Evolutionary conservation across 768 basidiomycete genomes (phyloP), one percentile per base, ranked within the genome.

Genomic region (Boletales sp.): DNA sequence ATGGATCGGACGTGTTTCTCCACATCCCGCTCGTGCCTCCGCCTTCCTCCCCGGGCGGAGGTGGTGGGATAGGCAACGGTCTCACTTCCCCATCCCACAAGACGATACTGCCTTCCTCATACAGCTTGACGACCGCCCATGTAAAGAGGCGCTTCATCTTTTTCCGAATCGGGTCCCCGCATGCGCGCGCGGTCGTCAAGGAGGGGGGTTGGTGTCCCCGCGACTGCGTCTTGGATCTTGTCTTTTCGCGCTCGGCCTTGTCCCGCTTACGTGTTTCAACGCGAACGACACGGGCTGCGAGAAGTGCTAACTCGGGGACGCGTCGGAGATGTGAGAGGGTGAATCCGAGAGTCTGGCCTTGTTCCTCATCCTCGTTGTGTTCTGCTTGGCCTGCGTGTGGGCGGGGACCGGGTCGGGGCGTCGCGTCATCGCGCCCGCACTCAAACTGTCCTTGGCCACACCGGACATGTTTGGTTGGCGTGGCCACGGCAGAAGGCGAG

Each of bases 241-340:
- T 37, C 36, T 37, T 37, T 14, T 63, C 75, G 29, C 69, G 68
- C 46, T 76, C 77, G 18, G 76, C 79, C 39, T 76, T 75, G 13
- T 69, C 65, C n/a, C 80, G 74, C 13, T 81, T 75, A 53, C 77
- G 79, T 4, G 68, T 68, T 45, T 86, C 86, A 2, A 82, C 80
- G 38, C 77, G 71, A 11, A 85, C 83, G 2, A 90, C 82, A 10
- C 83, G 74, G 19, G 73, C 69, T 5, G 87, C 87, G 48, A 91
- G 72, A 12, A 79, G 71, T 0, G 78, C 71, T 4, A 91, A 73
- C 56, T 87, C 88, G 9, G 87, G 86, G 0, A 90, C 84, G 40
- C 88, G 84, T 8, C 87, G 80, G 2, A 91, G 74, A 58, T 89
- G 83, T 0, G 87, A 87, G 8, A 90, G 66, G 0, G 87, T 84